phyloP scores from a whole-genome alignment of 2,329 filamentous ascomycete species.

The Colletotrichum shisoi region DNA sequence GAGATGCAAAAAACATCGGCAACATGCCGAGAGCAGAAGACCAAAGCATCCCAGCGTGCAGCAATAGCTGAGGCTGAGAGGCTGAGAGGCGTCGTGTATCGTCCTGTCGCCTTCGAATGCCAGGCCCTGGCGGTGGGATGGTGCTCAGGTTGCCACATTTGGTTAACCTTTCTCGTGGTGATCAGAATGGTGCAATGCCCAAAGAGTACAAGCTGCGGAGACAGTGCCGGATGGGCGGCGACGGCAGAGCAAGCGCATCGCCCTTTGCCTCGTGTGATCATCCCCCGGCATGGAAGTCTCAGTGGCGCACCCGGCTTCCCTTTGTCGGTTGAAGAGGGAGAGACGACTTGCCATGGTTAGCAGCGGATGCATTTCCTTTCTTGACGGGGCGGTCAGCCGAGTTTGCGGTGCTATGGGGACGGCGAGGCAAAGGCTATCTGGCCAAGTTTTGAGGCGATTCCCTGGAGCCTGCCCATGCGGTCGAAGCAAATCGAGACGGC shows the following conservation, averaged over 20 bases:
- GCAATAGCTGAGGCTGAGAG: slow-evolving; percentile 28
- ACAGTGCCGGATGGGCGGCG: slow-evolving; percentile 1
- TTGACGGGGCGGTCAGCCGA: slow-evolving; percentile 5
- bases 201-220: background rate
- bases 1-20: slow-evolving; percentile 8
- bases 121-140: background rate
- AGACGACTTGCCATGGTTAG: background rate
- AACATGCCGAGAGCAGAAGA: background rate
- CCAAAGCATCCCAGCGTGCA: background rate
- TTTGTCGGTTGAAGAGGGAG: background rate
- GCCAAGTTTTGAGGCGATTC: slow-evolving; percentile 16
- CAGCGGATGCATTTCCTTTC: background rate
- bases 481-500: slow-evolving; percentile 14
- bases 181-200: background rate
- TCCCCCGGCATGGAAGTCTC: background rate
- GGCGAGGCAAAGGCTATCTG: background rate
- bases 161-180: slow-evolving; percentile 4
- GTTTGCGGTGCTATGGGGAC: background rate
- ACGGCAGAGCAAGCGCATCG: slow-evolving; percentile 1
- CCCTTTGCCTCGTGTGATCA: background rate
- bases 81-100: slow-evolving; percentile 24
- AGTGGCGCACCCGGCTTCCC: background rate
- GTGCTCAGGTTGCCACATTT: slow-evolving; percentile 5
- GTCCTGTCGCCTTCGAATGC: slow-evolving; percentile 28
- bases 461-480: slow-evolving; percentile 1